phyloP scores from a whole-genome alignment of 352 stramenopile species.

The Phytopythium aichiense region DNA sequence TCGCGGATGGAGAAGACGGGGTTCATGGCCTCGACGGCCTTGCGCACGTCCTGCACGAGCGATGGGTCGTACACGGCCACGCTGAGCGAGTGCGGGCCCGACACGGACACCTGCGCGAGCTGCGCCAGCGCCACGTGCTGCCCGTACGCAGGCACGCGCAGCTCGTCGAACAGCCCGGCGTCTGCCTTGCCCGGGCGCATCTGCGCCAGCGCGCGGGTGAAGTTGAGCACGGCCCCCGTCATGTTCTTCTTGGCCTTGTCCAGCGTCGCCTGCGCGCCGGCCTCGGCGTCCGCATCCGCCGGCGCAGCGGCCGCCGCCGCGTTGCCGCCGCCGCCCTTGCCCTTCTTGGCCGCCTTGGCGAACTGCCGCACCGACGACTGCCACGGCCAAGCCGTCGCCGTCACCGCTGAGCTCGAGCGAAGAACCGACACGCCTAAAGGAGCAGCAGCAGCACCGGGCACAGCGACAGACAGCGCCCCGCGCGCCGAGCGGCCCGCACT shows the following conservation, averaged over 20 bases:
- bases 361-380: slow-evolving; percentile 35
- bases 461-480: slow-evolving; percentile 9
- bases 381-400: not conserved
- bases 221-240: slow-evolving; percentile 70
- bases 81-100: slow-evolving; percentile 54
- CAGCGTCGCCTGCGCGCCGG: slow-evolving; percentile 28
- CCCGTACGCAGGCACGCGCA: slow-evolving; percentile 78
- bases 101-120: slow-evolving; percentile 72
- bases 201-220: slow-evolving; percentile 64
- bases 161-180: slow-evolving; percentile 77
- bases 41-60: slow-evolving; percentile 66
- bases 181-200: slow-evolving; percentile 80
- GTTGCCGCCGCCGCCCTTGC: slow-evolving; percentile 20
- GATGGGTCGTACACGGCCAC: slow-evolving; percentile 80
- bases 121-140: slow-evolving; percentile 73
- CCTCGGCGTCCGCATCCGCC: slow-evolving; percentile 5
- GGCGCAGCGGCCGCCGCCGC: slow-evolving; percentile 6
- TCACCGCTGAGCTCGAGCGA: not conserved
- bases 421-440: slow-evolving; percentile 6
- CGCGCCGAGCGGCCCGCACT: slow-evolving; percentile 16
- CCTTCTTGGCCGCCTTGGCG: slow-evolving; percentile 65
- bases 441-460: not conserved
- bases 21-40: slow-evolving; percentile 72
- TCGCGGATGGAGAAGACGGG: slow-evolving; percentile 71
- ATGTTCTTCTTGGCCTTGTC: slow-evolving; percentile 79